Conservation (phyloP, 2,329 filamentous ascomycete genomes). For the Claviceps sp. region DNA sequence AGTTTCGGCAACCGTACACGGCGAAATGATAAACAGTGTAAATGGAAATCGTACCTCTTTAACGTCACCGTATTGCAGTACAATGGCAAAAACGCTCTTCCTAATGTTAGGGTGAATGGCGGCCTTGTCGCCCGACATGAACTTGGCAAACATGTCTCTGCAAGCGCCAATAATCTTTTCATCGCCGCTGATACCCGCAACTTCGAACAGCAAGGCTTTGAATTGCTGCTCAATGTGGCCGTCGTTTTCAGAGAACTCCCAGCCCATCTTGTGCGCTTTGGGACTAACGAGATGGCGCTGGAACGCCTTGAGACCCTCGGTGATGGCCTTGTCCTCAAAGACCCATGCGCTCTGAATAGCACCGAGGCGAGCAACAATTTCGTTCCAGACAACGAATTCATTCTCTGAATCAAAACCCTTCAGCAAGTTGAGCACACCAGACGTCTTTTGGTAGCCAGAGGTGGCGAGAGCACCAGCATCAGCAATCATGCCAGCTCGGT, state of each 20-base stretch:
- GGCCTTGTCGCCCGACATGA: constrained; percentile 60
- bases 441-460: constrained; percentile 88
- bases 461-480: constrained; percentile 82
- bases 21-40: not conserved
- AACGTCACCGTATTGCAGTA: constrained; percentile 69
- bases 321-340: constrained; percentile 55
- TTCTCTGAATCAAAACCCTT: constrained; percentile 73
- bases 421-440: constrained; percentile 71
- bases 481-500: constrained; percentile 87
- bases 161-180: constrained; percentile 64
- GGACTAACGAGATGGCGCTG: constrained; percentile 62
- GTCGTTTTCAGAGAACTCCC: constrained; percentile 73
- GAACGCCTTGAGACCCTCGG: constrained; percentile 70
- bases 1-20: not conserved
- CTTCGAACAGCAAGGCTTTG: constrained; percentile 81
- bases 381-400: constrained; percentile 91
- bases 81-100: constrained; percentile 74
- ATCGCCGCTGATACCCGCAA: constrained; percentile 70
- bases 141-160: constrained; percentile 83
- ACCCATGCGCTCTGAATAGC: constrained; percentile 78
- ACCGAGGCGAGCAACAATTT: constrained; percentile 67
- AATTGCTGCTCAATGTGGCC: constrained; percentile 89
- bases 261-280: constrained; percentile 78
- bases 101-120: constrained; percentile 90
- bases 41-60: constrained; percentile 47